phyloP scores from a whole-genome alignment of 306 rosid genomes.

The Alnus glutinosa region DNA sequence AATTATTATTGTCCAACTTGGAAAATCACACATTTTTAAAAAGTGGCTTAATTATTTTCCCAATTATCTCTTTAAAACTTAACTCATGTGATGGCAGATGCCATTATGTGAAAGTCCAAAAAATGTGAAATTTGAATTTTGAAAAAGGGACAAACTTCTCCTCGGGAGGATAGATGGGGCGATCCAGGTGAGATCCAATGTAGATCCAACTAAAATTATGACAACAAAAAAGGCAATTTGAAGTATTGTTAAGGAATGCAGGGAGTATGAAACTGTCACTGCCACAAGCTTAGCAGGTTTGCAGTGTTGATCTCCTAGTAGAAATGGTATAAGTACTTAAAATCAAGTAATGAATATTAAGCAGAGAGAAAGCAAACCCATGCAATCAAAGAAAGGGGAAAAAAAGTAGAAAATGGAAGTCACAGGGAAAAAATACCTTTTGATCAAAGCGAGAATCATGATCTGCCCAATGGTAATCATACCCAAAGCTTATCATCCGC shows the following conservation, averaged over 20 bases:
- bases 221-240: neutral
- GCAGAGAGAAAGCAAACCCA: neutral
- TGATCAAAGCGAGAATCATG: constrained; percentile 60
- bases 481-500: constrained; percentile 96
- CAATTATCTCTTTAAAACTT: neutral
- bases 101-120: neutral
- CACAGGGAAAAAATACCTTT: constrained; percentile 52
- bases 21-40: neutral
- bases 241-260: neutral
- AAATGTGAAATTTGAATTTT: too few relatives aligned
- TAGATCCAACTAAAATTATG: too few relatives aligned
- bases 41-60: neutral
- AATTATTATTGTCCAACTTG: neutral
- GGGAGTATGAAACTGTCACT: constrained; percentile 21
- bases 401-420: constrained; percentile 18
- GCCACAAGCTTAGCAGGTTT: constrained; percentile 22
- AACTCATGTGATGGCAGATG: neutral
- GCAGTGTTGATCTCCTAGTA: neutral
- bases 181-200: too few relatives aligned
- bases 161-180: too few relatives aligned
- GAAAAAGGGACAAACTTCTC: too few relatives aligned
- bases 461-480: constrained; percentile 83
- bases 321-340: neutral
- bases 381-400: constrained; percentile 6
- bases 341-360: neutral